A percentile compares a stretch with the other conserved stretches of the same genome.
Evolutionary conservation across 345 rosid species (phyloP).

Genomic region (Kernera saxatilis): DNA sequence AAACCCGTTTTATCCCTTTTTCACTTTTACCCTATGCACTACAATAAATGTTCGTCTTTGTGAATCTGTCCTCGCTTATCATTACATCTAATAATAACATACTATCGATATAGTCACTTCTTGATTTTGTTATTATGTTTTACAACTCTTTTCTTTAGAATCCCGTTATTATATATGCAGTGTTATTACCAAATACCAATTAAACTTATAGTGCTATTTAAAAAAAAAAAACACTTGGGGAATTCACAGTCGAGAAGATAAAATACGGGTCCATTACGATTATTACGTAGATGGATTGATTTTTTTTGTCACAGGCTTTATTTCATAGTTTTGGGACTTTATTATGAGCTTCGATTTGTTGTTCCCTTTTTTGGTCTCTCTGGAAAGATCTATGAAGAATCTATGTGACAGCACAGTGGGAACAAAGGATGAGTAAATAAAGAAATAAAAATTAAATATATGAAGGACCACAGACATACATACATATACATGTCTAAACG

Average conservation of each 20-base stretch:
- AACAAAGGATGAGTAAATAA: constrained; percentile 12
- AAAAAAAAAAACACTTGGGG: no score
- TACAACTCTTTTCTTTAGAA: neutral
- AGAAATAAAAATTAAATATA: neutral
- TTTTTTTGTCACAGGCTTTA: neutral
- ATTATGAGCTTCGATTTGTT: constrained; percentile 1
- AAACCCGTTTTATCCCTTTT: neutral
- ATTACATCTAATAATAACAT: neutral
- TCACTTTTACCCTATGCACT: constrained; percentile 21
- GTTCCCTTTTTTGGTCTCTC: neutral
- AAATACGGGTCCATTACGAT: neutral
- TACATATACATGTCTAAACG: constrained; percentile 12
- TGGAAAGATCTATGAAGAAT: constrained; percentile 13
- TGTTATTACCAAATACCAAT: no score
- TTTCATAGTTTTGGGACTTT: constrained; percentile 9
- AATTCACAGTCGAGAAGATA: neutral
- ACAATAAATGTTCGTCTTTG: constrained; percentile 17
- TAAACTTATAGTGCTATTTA: no score
- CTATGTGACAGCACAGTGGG: constrained; percentile 24
- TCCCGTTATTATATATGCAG: neutral
- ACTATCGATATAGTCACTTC: neutral
- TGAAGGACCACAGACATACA: constrained; percentile 32
- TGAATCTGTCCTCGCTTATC: neutral
- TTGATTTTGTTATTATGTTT: neutral
- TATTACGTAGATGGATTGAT: neutral